Conservation (phyloP, 768 basidiomycete species). For the Xerocomus potaroensis region DNA sequence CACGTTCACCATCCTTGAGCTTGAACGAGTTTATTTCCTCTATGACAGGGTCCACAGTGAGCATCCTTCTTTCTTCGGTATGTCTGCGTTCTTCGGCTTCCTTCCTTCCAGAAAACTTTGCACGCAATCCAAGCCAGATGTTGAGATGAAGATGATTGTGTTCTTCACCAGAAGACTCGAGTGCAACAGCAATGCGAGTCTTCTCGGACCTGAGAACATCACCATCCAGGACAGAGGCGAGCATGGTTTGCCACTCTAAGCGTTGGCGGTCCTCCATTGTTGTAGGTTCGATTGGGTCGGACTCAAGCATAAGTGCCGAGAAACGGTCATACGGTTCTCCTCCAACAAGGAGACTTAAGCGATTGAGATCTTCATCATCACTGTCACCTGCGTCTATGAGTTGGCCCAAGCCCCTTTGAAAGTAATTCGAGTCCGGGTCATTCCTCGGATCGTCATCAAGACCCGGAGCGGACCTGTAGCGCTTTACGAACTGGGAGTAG, state of each 20-base stretch:
- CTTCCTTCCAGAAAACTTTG: conserved; percentile 74
- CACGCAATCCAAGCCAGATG: conserved; percentile 89
- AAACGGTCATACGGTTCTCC: conserved; percentile 49
- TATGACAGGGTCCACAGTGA: conserved; percentile 77
- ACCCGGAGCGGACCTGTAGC: conserved; percentile 64
- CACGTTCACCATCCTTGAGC: conserved; percentile 40
- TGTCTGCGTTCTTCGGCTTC: conserved; percentile 78
- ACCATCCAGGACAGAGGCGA: conserved; percentile 88
- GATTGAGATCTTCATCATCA: conserved; percentile 66
- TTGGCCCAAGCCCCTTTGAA: conserved; percentile 66
- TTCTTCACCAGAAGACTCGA: conserved; percentile 66
- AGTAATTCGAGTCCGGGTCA: conserved; percentile 83
- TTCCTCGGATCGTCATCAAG: conserved; percentile 65
- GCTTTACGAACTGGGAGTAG: conserved; percentile 75
- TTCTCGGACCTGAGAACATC: conserved; percentile 96
- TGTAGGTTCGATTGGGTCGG: conserved; percentile 61
- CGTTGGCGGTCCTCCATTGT: conserved; percentile 76
- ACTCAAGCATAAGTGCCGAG: conserved; percentile 51
- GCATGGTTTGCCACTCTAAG: conserved; percentile 94
- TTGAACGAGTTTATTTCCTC: conserved; percentile 80
- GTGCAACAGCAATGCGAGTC: conserved; percentile 79
- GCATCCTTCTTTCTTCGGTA: conserved; percentile 78
- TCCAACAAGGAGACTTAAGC: conserved; percentile 36
- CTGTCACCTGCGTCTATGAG: conserved; percentile 66
- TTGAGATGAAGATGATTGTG: conserved; percentile 62